phyloP scores from a whole-genome alignment of 305 asterid species.

The Fraxinus velutina region DNA sequence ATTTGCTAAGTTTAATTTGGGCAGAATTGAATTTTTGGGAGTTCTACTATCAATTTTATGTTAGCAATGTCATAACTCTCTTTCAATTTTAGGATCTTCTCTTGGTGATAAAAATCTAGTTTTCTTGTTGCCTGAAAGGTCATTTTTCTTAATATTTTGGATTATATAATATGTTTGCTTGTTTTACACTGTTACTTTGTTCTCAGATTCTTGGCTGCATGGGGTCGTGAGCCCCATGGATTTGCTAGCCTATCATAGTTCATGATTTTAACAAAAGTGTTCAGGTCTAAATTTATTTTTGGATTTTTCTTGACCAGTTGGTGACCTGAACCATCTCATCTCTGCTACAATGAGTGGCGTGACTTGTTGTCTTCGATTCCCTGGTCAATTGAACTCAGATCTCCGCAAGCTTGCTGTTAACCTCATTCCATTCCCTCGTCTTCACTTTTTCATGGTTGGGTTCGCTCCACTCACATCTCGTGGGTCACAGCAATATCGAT shows the following conservation, averaged over 20 bases:
- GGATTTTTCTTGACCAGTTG: conserved; percentile 44
- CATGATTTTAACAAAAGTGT: background rate
- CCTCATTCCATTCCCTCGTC: conserved; percentile 60
- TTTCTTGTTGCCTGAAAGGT: background rate
- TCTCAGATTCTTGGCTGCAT: background rate
- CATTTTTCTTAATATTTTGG: background rate
- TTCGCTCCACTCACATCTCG: conserved; percentile 53
- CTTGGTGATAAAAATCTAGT: background rate
- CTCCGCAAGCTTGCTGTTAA: conserved; percentile 72
- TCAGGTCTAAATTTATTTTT: background rate
- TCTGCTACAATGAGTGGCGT: conserved; percentile 87
- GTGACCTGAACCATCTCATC: conserved; percentile 68
- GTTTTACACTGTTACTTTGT: background rate
- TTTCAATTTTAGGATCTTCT: background rate
- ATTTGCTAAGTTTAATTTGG: background rate
- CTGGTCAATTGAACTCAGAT: conserved; percentile 74
- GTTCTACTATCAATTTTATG: background rate
- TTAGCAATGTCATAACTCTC: background rate
- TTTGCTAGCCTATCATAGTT: background rate
- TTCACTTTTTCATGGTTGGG: conserved; percentile 58
- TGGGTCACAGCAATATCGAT: conserved; percentile 47
- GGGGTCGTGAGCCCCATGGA: background rate
- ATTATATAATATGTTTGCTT: background rate
- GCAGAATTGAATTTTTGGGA: background rate
- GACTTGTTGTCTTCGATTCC: conserved; percentile 74